Evolutionary conservation across 1,139 yeast genomes (phyloP).

Genomic region (Pichia sp.): DNA sequence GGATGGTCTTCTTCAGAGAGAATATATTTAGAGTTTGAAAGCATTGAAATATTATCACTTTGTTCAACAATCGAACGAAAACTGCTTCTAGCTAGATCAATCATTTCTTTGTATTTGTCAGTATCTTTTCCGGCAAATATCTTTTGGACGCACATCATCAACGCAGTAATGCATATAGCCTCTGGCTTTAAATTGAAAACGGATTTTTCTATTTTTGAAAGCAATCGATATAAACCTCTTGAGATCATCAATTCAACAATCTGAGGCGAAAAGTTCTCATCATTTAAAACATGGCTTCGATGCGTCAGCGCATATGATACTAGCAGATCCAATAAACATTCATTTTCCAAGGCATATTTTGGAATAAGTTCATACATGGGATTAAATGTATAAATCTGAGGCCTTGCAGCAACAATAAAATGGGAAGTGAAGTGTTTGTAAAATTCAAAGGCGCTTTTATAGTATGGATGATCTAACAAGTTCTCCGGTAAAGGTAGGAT

Average conservation of each 20-base stretch:
- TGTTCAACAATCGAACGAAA: constrained; percentile 3
- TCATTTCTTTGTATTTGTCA: constrained; percentile 6
- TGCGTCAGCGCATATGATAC: constrained; percentile 9
- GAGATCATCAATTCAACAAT: constrained; percentile 6
- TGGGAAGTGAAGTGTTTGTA: constrained; percentile 10
- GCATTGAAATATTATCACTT: neutral
- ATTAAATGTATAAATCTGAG: constrained; percentile 7
- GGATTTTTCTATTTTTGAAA: neutral
- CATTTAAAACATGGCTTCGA: constrained; percentile 8
- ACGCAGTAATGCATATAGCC: constrained; percentile 7
- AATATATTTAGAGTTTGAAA: constrained; percentile 4
- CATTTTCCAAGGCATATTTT: constrained; percentile 6
- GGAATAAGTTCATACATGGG: constrained; percentile 9
- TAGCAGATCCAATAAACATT: constrained; percentile 7
- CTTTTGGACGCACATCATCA: constrained; percentile 8
- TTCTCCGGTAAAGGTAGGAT: constrained; percentile 11
- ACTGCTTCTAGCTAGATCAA: constrained; percentile 7
- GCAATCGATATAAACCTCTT: constrained; percentile 6
- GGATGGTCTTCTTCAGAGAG: constrained; percentile 5
- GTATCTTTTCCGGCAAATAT: constrained; percentile 7
- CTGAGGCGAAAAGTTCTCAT: constrained; percentile 8
- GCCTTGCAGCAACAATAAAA: constrained; percentile 10
- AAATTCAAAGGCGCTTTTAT: constrained; percentile 7
- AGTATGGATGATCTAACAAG: constrained; percentile 10
- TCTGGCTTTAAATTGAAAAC: constrained; percentile 2